Evolutionary conservation across 2,329 filamentous ascomycete species (phyloP), one percentile per base, ranked within the genome.

Genomic region (Colletotrichum sojae): DNA sequence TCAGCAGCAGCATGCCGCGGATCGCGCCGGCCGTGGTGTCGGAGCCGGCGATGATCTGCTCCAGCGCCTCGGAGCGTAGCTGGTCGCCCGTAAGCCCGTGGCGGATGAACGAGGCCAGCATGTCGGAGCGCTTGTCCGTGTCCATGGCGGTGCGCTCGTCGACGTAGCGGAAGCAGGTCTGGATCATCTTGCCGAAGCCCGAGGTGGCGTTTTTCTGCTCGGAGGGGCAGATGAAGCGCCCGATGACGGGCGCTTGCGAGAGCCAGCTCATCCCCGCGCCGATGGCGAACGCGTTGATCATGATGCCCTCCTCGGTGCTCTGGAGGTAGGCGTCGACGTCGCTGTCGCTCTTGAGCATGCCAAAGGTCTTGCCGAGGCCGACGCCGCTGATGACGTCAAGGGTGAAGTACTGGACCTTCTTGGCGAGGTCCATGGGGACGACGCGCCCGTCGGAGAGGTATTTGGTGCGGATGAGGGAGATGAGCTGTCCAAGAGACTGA

Each of bases 11-110:
- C 8, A 79, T 83, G 27, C 82, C 78, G 0, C 83, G 81, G 1
- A 90, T 78, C 0, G 83, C 83, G 0, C 82, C 84, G 0, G 86
- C 84, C 0, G 86, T 86, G 1, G 87, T 89, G 70, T 90, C 88
- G 0, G 86, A 86, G 1, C 88, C 88, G 0, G 87, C 88, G 12
- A 76, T 70, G 22, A 78, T 72, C 75, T 77, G 5, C 18, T 79
- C 75, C 0, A 80, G 67, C 0, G 77, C 67, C 40, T 80, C 79
- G 6, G 74, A 72, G 71, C 77, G 9, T 6, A 80, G 65, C 13
- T 78, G 73, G 6, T 73, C 67, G 8, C 72, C 75, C 1, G 2
- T 31, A 5, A 79, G 16, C 0, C 76, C 76, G 27, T 78, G 73
- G 12, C 72, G 69, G 18, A 78, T 69, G 25, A 77, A 79, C 1